These are phyloP conservation scores for Talaromyces nanjingensis DNA, from an alignment of 495 filamentous ascomycete species.

Conservation along the genomic window DNA sequence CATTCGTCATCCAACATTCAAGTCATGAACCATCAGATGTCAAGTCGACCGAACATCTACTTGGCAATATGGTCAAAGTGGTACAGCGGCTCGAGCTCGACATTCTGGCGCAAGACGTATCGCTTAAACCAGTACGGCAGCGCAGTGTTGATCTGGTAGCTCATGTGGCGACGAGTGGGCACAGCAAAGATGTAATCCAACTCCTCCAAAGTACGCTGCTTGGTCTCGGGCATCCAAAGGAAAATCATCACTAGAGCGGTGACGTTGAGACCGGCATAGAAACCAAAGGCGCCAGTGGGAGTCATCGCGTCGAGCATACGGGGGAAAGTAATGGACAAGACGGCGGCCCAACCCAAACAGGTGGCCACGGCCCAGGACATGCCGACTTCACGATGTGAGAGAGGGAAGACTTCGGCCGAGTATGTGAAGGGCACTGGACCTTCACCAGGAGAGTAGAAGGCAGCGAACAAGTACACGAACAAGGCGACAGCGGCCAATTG, in stretches of 20 bases:
- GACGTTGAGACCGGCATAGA: slow-evolving; percentile 63
- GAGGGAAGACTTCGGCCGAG: slow-evolving; percentile 74
- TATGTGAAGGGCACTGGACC: slow-evolving; percentile 69
- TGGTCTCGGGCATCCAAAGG: slow-evolving; percentile 71
- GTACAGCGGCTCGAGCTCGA: slow-evolving; percentile 57
- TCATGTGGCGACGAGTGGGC: slow-evolving; percentile 53
- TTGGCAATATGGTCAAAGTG: slow-evolving; percentile 32
- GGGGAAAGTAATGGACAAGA: slow-evolving; percentile 65
- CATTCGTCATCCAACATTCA: neutral
- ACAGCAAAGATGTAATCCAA: slow-evolving; percentile 80
- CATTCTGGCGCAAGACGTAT: slow-evolving; percentile 52
- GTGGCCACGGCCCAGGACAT: slow-evolving; percentile 73
- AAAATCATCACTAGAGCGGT: slow-evolving; percentile 65
- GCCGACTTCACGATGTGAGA: slow-evolving; percentile 65
- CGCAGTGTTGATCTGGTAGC: slow-evolving; percentile 55
- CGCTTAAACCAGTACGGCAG: slow-evolving; percentile 67
- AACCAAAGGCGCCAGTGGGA: slow-evolving; percentile 40
- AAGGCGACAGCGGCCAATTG: slow-evolving; percentile 51
- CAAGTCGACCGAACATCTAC: neutral
- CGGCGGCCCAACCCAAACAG: slow-evolving; percentile 65
- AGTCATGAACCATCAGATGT: neutral
- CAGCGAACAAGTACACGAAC: slow-evolving; percentile 61
- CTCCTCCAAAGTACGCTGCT: slow-evolving; percentile 74
- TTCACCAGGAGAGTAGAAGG: slow-evolving; percentile 64
- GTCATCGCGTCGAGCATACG: slow-evolving; percentile 53